These are phyloP conservation scores for Diversispora epigaea DNA, from an alignment of 192 early-diverging fungal species.

Conservation along the genomic window DNA sequence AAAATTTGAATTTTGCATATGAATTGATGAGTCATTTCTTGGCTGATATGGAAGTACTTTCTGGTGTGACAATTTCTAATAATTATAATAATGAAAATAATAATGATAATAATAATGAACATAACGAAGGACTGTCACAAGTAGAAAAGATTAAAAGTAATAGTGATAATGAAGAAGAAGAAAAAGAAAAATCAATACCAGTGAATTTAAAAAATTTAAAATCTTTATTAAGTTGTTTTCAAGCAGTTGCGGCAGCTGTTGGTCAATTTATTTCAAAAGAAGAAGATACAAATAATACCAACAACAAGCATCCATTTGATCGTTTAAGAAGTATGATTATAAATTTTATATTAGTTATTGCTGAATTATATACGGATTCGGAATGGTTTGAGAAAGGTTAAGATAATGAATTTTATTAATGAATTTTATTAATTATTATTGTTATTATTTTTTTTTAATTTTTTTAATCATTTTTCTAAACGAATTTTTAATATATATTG, in stretches of 20 bases:
- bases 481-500: not conserved
- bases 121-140: too few species aligned
- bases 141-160: too few species aligned
- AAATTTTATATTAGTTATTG: constrained; percentile 37
- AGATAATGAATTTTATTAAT: constrained; percentile 9
- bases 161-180: too few species aligned
- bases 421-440: constrained; percentile 9
- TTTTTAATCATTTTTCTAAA: constrained; percentile 8
- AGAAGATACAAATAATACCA: not conserved
- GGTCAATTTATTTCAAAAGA: constrained; percentile 8
- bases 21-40: constrained; percentile 56
- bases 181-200: too few species aligned
- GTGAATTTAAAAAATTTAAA: not conserved
- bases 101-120: too few species aligned
- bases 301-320: constrained; percentile 33
- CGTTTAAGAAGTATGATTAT: constrained; percentile 35
- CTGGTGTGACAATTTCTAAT: constrained; percentile 3
- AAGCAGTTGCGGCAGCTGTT: constrained; percentile 32
- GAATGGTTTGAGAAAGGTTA: constrained; percentile 48
- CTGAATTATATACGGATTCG: constrained; percentile 33
- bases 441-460: constrained; percentile 19
- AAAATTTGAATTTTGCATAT: constrained; percentile 47
- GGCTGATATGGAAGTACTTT: constrained; percentile 47
- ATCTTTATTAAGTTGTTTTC: constrained; percentile 37
- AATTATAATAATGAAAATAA: too few species aligned